Conservation (phyloP, 2,329 filamentous ascomycete genomes). For the Cladosporium sp. region DNA sequence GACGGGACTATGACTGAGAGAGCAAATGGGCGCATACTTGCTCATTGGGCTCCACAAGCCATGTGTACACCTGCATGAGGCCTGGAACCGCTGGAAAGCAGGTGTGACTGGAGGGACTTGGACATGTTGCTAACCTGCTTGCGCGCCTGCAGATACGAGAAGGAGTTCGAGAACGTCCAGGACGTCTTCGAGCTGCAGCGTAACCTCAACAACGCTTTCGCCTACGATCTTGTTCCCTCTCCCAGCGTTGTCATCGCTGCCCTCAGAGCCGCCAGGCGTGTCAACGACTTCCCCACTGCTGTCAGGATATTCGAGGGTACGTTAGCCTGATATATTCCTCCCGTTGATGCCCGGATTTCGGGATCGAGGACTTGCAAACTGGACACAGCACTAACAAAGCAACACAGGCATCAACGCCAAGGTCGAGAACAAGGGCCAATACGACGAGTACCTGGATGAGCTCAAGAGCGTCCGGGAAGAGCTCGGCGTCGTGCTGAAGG, state of each 20-base stretch:
- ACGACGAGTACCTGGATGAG: conserved; percentile 91
- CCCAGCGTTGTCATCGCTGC: conserved; percentile 86
- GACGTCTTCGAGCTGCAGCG: conserved; percentile 98
- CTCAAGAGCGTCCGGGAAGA: conserved; percentile 91
- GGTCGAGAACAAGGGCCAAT: conserved; percentile 97
- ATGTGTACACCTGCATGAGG: background rate
- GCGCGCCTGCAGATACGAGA: conserved; percentile 73
- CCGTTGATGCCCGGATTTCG: too few species aligned
- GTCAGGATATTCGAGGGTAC: conserved; percentile 98
- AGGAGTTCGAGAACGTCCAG: conserved; percentile 96
- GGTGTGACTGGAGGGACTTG: background rate
- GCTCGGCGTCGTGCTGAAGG: conserved; percentile 84
- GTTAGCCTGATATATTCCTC: conserved; percentile 23
- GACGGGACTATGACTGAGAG: background rate
- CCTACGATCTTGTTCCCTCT: conserved; percentile 98
- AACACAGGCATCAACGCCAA: conserved; percentile 89
- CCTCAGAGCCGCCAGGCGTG: conserved; percentile 86
- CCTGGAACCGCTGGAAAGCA: background rate
- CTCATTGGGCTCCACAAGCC: conserved; percentile 9
- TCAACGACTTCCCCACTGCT: conserved; percentile 97
- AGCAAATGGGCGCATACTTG: conserved; percentile 11
- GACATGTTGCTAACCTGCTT: conserved; percentile 1
- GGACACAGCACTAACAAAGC: background rate
- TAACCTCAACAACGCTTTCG: conserved; percentile 99
- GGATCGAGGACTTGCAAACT: background rate